Evolutionary conservation across 768 basidiomycete genomes (phyloP), one percentile per base, ranked within the genome.

Genomic region (Daedaleopsis sinensis): DNA sequence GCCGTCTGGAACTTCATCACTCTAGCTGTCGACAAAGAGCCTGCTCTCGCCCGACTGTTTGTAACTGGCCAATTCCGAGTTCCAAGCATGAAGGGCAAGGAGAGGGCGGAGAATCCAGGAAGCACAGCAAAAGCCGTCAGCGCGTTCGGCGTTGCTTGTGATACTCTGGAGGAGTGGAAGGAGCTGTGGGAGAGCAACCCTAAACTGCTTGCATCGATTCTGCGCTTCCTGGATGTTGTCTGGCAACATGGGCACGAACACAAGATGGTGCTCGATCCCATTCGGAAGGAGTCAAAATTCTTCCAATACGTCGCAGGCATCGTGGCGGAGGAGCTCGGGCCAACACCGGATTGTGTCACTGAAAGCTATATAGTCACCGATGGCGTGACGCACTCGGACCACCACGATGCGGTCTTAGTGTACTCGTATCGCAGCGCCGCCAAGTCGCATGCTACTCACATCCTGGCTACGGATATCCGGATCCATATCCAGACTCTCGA

Each of bases 1-100:
- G 83, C 89, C 0, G 85, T 92, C 6, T 98, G 96, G 95, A 84
- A 82, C 63, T 89, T 96, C 64, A 87, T 96, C 42, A 77, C 90
- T 0, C 79, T 92, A 18, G 88, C 91, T 1, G 85, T 96, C 15
- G 88, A 92, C 67, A 89, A 88, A 62, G 94, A 95, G 70, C 94
- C 96, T 0, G 93, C 95, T 0, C 78, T 96, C 5, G 87, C 90
- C 2, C 81, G 86, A 56, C 78, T 97, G 27, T 87, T 95, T 60
- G 87, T 95, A 36, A 82, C 86, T 0, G 94, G 93, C 3, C 82
- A 84, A 44, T 89, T 92, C 65, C 82, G 81, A 52, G 74, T 80
- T 4, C 82, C 84, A 2, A 62, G 67, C 23, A 65, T 73, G 56
- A 83, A 80, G 67, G 79, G 76, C 11, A 65, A 61, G 64, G 68